Evolutionary conservation across 345 rosid species (phyloP), one percentile per base, ranked within the genome.

Genomic region (Citrus sp.): DNA sequence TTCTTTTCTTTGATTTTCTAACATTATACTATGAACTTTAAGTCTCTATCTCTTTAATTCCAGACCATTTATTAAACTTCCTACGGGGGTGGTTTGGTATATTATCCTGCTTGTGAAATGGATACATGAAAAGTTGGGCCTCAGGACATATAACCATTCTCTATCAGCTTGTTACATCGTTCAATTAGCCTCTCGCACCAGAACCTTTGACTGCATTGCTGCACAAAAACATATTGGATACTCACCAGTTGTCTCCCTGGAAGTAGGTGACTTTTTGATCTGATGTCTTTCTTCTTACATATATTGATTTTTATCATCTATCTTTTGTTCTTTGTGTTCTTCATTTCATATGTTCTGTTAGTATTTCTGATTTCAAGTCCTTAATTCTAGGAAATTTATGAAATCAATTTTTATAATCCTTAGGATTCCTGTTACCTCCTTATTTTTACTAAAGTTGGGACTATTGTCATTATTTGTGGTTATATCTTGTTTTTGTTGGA

Each of bases 51-150:
- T 35, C 67, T 82, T 82, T 74, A 56, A 80, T 75, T 86, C 88
- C 92, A 93, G 99, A 84, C 99, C 99, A 54, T 85, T 84, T 69
- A 86, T 90, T 73, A 95, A 88, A 84, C 75, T 92, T 86, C 96
- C 97, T 55, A 84, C 86, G 64, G 69, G 77, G 71, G 73, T 88
- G 81, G 86, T 84, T 70, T 84, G 84, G 83, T 73, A 74, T 79
- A 61, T 85, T 76, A 77, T 88, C 72, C 76, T 85, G 71, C 82
- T 91, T 75, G 72, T 81, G 70, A 89, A 90, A 79, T 85, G 90
- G 93, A 82, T 81, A 32, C 75, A 80, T 60, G 91, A 89, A 61
- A 88, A 87, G 77, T 81, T 87, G 79, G 89, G 83, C 35, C 78
- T 82, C 67, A 73, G 40, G 75, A 84, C 70, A 69, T 79, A 81